A percentile compares a stretch with the other conserved stretches of the same genome.
Conservation (phyloP, 2,329 filamentous ascomycete genomes). For the Metarhizium anisopliae region DNA sequence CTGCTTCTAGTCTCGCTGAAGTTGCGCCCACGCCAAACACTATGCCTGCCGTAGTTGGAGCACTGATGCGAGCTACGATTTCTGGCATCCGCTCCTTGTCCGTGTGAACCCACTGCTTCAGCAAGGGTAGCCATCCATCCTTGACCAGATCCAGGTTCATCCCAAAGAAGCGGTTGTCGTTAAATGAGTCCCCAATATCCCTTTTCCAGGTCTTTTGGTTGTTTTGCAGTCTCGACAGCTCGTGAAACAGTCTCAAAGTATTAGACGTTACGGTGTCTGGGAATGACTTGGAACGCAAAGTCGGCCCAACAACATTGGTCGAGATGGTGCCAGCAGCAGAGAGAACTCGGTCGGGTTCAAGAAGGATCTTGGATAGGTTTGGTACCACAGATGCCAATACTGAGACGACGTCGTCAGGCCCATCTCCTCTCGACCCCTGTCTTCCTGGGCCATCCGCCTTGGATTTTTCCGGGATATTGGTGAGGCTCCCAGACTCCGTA, state of each 20-base stretch:
- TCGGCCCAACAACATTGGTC: constrained; percentile 70
- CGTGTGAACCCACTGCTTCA: constrained; percentile 73
- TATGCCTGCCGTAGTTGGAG: constrained; percentile 87
- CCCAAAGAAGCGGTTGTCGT: constrained; percentile 79
- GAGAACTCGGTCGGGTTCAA: constrained; percentile 76
- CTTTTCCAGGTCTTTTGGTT: constrained; percentile 89
- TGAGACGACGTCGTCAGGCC: constrained; percentile 66
- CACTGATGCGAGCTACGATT: constrained; percentile 65
- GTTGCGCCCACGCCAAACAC: constrained; percentile 98
- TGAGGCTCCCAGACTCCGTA: constrained; percentile 39
- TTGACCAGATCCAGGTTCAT: constrained; percentile 56
- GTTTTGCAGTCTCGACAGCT: constrained; percentile 67
- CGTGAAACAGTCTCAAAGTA: constrained; percentile 63
- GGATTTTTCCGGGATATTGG: constrained; percentile 27
- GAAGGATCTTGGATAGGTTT: constrained; percentile 70
- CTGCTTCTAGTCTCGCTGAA: constrained; percentile 87
- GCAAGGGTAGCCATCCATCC: constrained; percentile 69
- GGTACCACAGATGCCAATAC: constrained; percentile 75
- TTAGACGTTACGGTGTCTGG: constrained; percentile 72
- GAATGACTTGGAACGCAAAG: constrained; percentile 75
- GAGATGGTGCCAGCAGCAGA: constrained; percentile 74
- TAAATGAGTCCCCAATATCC: constrained; percentile 85
- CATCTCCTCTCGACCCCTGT: constrained; percentile 14
- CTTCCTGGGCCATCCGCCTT: constrained; percentile 25
- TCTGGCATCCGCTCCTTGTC: constrained; percentile 88